Evolutionary conservation across 2,329 filamentous ascomycete genomes (phyloP), one percentile per base, ranked within the genome.

Genomic region (Coniochaeta sp.): DNA sequence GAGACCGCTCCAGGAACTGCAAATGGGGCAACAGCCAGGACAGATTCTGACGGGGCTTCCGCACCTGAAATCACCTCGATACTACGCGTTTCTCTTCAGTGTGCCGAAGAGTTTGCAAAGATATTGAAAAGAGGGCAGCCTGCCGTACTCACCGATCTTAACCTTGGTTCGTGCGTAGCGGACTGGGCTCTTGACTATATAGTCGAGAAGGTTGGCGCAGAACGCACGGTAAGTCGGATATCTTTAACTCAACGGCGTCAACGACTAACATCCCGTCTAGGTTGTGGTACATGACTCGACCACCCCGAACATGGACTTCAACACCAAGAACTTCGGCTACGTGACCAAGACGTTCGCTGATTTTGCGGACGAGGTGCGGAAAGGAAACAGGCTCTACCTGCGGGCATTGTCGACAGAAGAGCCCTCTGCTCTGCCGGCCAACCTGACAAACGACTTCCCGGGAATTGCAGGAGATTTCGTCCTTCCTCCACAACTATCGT

Each of bases 241-340:
- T 1, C 8, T 46, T n/a, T n/a, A n/a, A 7, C 42, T 48, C 18
- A 13, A 13, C 9, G 7, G 10, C 18, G 22, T 12, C 28, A 48
- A 2, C 18, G 12, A n/a, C 45, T 48, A 22, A 48, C n/a, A 2
- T 18, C 13, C 14, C n/a, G 18, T 31, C 2, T 27, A 88, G 79
- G 78, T 95, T 13, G 75, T 90, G 10, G 80, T 95, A 4, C 91
- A 96, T 61, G 80, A 88, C 57, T 82, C 85, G 18, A 67, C 74
- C 6, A 76, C 73, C 4, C 73, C 79, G 27, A 79, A 79, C 45
- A 90, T 95, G 86, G 85, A 89, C 58, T 95, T 96, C 63, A 83
- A 83, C 52, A 73, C 76, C 45, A 95, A 95, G 67, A 95, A 95
- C 65, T 95, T 95, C 63, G 70, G 72, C 32, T 95, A 95, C 63